Evolutionary conservation across 148 eudicot species (phyloP), one percentile per base, ranked within the genome.

Genomic region (Agrostemma githago): DNA sequence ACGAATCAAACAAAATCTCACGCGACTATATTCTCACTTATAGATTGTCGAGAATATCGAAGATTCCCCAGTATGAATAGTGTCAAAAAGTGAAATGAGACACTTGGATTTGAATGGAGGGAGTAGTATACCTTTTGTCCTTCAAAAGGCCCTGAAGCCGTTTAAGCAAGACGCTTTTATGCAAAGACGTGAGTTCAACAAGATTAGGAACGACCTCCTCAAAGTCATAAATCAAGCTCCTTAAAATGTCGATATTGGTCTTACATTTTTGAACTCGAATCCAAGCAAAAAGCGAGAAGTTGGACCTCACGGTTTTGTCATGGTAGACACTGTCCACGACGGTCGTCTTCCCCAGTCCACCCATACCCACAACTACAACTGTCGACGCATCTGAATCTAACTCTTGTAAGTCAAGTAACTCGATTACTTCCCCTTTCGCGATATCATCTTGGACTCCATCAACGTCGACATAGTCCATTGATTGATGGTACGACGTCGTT

Each of bases 281-380:
- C 76, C 76, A 72, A 5, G 80, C 80, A 5, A 64, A 40, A 19
- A 54, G 15, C 0, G 76, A 76, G 48, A 78, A 78, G 14, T 21
- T 41, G 1, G 48, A 56, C 10, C 6, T 58, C 7, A 70, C 78
- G 5, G 2, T 21, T 3, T 17, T 3, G 14, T 80, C 82, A 44
- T 75, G 68, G 44, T 71, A 80, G 42, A 75, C 59, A 20, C 65
- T 75, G 6, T 71, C 42, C 5, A 75, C 71, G 34, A 75, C 11
- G 3, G 79, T 71, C 6, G 82, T 75, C 71, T 80, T 80, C 66
- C 82, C 82, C 2, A 80, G 76, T 17, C 82, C 82, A 11, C 82
- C 61, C 82, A 71, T 80, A 5, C 82, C 82, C 15, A 80, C 38
- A 21, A 75, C 82, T 20, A 71, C 71, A 43, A 75, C 12, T 1